These are phyloP conservation scores for Terana coerulea DNA, from an alignment of 768 basidiomycete species.

Conservation along the genomic window DNA sequence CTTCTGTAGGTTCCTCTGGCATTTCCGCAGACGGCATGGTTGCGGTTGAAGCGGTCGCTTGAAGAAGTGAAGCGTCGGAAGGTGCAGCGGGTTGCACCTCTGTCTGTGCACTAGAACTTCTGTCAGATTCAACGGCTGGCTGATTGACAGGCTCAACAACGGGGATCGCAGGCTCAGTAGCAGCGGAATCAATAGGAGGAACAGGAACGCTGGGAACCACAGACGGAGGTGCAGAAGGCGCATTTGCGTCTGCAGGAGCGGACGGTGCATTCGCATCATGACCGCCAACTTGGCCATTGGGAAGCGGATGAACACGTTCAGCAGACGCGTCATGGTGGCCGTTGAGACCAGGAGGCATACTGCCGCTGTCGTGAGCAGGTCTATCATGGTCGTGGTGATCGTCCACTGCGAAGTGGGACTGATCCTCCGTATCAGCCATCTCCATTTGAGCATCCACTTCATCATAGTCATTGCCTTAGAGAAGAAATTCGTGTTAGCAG, in stretches of 20 bases:
- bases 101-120: constrained; percentile 43
- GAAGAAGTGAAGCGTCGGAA: constrained; percentile 32
- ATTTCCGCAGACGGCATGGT: constrained; percentile 48
- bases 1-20: constrained; percentile 8
- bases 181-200: constrained; percentile 45
- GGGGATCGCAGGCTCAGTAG: constrained; percentile 32
- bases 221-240: constrained; percentile 29
- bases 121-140: constrained; percentile 44
- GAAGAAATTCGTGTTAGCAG: constrained; percentile 56
- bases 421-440: constrained; percentile 9
- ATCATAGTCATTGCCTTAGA: constrained; percentile 45
- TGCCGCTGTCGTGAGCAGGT: constrained; percentile 6
- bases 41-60: constrained; percentile 42
- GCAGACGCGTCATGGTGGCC: neutral
- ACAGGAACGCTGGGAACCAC: constrained; percentile 30
- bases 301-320: neutral
- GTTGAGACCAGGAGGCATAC: constrained; percentile 5
- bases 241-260: constrained; percentile 21
- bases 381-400: constrained; percentile 1
- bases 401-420: constrained; percentile 3
- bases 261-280: constrained; percentile 7
- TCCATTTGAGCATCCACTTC: constrained; percentile 25
- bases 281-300: constrained; percentile 1
- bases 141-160: constrained; percentile 41
- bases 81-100: constrained; percentile 22